Base-by-base conservation (phyloP, 257 asterid genomes). In the Phtheirospermum japonicum region DNA sequence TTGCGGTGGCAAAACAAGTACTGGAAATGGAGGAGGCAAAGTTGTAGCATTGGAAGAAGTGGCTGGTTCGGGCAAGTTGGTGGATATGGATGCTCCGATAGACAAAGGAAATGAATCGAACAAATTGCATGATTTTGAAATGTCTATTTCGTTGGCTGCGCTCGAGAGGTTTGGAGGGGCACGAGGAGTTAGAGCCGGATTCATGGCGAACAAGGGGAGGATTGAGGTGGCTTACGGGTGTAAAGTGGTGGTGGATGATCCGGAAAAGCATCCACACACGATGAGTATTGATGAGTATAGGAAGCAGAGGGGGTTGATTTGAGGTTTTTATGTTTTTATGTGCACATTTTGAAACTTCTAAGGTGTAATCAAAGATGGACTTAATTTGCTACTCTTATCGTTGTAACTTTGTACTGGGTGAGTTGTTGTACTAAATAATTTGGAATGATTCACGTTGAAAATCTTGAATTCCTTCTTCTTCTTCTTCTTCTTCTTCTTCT, bases 251-350 rank as follows among this genome's bases (percentile, higher is more conserved):
- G 93, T 80, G 73, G 93, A 87, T 51, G 95, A 36, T 1, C 10
- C 87, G 33, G 77, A 83, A 78, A 72, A 87, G 39, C 95, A 84
- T 33, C 78, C 83, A 5, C 66, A 79, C 57, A 82, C 93, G 62
- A 67, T 87, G 82, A 80, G 83, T 4, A 82, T 84, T 32, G 82
- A 89, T 7, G 95, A 87, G 77, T 84, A 87, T 70, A 84, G 82
- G 78, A 75, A 88, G 50, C 65, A 93, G 59, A 80, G 88, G 76
- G 95, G 93, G 9, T 75, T 87, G 72, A 82, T 82, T 12, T 87
- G 80, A 46, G 7, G 19, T 46, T 17, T 53, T 34, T 6, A 1
- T 34, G 2, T 34, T 34, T 6, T 34, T 34, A n/a, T n/a, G 40
- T 34, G n/a, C n/a, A n/a, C n/a, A n/a, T n/a, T n/a, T n/a, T n/a